Conservation (phyloP, 1,284 basidiomycete genomes). For the Tilletia walkeri region DNA sequence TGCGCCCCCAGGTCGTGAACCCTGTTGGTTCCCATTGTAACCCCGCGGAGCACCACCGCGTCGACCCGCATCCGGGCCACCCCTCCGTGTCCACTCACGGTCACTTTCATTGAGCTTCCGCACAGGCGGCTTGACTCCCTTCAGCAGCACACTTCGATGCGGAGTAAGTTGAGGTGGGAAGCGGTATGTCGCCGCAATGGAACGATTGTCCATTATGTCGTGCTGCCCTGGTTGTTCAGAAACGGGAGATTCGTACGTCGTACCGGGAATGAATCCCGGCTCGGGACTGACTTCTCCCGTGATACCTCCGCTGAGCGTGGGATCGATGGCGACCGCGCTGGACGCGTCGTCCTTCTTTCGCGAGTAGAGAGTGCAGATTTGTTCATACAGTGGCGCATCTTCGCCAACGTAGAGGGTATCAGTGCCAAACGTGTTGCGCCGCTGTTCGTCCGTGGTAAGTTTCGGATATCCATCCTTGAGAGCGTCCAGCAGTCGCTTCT, state of each 20-base stretch:
- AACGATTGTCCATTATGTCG: conserved; percentile 81
- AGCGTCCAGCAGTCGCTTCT: conserved; percentile 68
- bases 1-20: background rate
- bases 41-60: conserved; percentile 56
- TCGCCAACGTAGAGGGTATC: conserved; percentile 82
- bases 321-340: conserved; percentile 64
- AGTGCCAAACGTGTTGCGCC: conserved; percentile 81
- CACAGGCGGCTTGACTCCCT: conserved; percentile 67
- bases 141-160: conserved; percentile 80
- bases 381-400: conserved; percentile 78
- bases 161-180: conserved; percentile 83
- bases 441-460: conserved; percentile 76
- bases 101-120: conserved; percentile 72
- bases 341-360: conserved; percentile 53
- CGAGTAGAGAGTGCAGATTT: conserved; percentile 79
- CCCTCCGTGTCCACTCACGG: conserved; percentile 66
- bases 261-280: conserved; percentile 83
- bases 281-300: conserved; percentile 78
- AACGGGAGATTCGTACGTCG: conserved; percentile 80
- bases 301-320: conserved; percentile 72
- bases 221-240: conserved; percentile 54
- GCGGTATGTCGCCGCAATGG: conserved; percentile 81
- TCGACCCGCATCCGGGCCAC: conserved; percentile 53
- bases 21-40: conserved; percentile 26
- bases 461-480: conserved; percentile 73